Evolutionary conservation across 139 green algal species (phyloP), one percentile per base, ranked within the genome.

Genomic region (Picochlorum costavermella): DNA sequence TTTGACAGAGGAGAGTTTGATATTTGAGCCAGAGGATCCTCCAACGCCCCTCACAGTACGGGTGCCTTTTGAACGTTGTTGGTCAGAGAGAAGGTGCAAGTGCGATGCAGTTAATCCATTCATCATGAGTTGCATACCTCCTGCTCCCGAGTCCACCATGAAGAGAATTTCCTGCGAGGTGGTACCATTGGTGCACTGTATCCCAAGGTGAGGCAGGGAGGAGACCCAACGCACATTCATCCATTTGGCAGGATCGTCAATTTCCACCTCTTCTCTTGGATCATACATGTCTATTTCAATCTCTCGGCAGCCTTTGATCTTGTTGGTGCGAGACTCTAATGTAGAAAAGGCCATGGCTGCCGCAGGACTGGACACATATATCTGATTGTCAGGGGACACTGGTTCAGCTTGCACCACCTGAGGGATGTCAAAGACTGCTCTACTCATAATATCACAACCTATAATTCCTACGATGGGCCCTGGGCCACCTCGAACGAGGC

Each of bases 381-480:
- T 17, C 25, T 14, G 16, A 40, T 33, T 9, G 56, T 64, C 23
- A n/a, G 20, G 6, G 14, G 58, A 28, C 5, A 14, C 20, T 25
- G 20, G 17, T 64, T 25, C 12, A 30, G 17, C 0, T 31, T 23
- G 43, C n/a, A 58, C 28, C 20, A 37, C 23, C 30, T 63, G 36
- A 3, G 74, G 74, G 45, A 79, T 50, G 26, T 76, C 64, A 26
- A 81, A 64, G 23, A 81, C 72, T 1, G 62, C 63, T 14, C 74
- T 57, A 9, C 72, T 57, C 50, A 81, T 63, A 6, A 81, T 48
- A 20, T 81, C 74, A 43, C 74, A 80, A 23, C 60, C 74, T 1
- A 81, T 37, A 53, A 81, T 81, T 72, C 74, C 74, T 14, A 76
- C 45, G 20, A 81, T 46, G 0, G 43, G 48, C 13, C 66, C 71